Base-by-base conservation (phyloP, 352 stramenopile species). In the Phytophthora brassicae region DNA sequence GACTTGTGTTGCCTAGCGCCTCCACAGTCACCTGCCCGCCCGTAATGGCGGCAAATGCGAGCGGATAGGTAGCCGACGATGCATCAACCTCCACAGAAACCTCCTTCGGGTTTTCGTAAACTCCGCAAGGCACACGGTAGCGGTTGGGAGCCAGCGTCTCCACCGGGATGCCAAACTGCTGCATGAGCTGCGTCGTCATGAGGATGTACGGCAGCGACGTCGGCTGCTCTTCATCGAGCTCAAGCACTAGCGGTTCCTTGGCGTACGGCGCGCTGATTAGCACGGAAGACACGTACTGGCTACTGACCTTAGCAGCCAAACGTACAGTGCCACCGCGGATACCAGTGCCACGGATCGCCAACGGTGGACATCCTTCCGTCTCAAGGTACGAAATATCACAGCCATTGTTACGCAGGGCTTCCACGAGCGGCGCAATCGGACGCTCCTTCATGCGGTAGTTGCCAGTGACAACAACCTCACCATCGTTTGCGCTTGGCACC, bases 381-480 rank as follows among this genome's bases (percentile, higher is more conserved):
- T 93, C 78, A 23, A 81, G 39, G 53, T 90, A 95, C 42, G 72
- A 65, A 20, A 95, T 81, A 16, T 87, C 74, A 39, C 86, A 92
- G 6, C 84, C 84, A 26, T 99, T 94, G 44, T 96, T 74, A 54
- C 89, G 72, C 14, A 99, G 71, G n/a, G 92, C 95, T 59, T 98
- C 86, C 24, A 99, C 92, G 17, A 99, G 76, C 64, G 98, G 93
- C 12, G 88, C 84, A 58, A 99, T 99, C 20, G 97, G 97, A 22
- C 96, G 89, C 72, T 99, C 97, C 55, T 97, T 92, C 97, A 99
- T 99, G 49, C 96, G 84, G 8, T 86, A 75, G 50, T 98, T 98
- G 44, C 96, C 96, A 33, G 98, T 98, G 43, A 99, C 83, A 5
- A 90, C 56, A 19, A 94, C 74, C 12, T 70, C 56, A 8, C 74